A percentile compares a stretch with the other conserved stretches of the same genome.
phyloP scores from a whole-genome alignment of 2,329 filamentous ascomycete genomes.

The Gnomoniopsis smithogilvyi region DNA sequence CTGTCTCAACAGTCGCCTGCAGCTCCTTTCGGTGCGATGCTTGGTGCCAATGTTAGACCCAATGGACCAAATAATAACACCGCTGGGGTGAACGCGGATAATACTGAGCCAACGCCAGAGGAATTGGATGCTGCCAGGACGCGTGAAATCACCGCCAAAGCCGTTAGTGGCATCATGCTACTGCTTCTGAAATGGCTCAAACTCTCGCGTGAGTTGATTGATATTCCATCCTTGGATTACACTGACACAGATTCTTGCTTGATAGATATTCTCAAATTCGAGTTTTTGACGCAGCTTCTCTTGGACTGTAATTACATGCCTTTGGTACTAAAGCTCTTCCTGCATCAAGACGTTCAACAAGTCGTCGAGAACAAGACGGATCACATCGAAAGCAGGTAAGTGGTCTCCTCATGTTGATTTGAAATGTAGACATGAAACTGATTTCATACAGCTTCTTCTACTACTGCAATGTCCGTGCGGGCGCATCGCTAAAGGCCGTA shows the following conservation, averaged over 20 bases:
- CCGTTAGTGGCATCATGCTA: conserved; percentile 83
- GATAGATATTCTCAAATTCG: conserved; percentile 86
- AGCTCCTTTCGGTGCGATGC: conserved; percentile 2
- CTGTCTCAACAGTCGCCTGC: conserved; percentile 55
- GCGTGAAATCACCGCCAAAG: conserved; percentile 86
- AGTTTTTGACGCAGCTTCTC: conserved; percentile 89
- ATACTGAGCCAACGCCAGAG: conserved; percentile 57
- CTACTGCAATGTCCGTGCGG: conserved; percentile 71
- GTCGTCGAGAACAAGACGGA: conserved; percentile 84
- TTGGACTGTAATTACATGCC: conserved; percentile 95
- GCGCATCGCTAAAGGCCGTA: conserved; percentile 22
- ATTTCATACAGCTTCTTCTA: conserved; percentile 70
- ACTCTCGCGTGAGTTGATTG: conserved; percentile 71
- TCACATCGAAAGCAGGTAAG: conserved; percentile 73
- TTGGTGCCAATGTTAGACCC: conserved; percentile 10
- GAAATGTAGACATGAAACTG: background rate
- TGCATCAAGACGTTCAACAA: conserved; percentile 89
- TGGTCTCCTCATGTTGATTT: background rate
- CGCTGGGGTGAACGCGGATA: conserved; percentile 38
- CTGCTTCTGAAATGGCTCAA: conserved; percentile 96
- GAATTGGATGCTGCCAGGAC: conserved; percentile 79
- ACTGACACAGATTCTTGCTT: background rate
- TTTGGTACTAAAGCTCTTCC: conserved; percentile 87
- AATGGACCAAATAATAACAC: conserved; percentile 32
- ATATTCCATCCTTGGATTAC: background rate